Conservation (phyloP, 345 rosid genomes). For the Eucalyptus paniculata region DNA sequence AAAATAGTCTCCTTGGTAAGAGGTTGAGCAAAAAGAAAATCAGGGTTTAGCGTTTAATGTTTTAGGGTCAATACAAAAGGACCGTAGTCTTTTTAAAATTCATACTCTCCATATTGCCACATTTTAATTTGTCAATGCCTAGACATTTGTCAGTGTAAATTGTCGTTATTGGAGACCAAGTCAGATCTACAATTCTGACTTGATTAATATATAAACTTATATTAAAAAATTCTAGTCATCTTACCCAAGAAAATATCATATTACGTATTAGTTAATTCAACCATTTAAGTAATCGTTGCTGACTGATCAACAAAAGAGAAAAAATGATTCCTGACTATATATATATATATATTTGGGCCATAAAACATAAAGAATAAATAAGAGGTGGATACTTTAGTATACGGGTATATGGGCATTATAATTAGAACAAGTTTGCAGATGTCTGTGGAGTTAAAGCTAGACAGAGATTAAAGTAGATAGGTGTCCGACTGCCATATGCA, state of each 20-base stretch:
- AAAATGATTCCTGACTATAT: not conserved
- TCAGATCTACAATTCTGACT: not conserved
- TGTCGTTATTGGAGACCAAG: not conserved
- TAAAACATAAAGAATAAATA: not conserved
- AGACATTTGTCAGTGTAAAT: not conserved
- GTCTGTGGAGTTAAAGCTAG: not conserved
- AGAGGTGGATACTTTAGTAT: not conserved
- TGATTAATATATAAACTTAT: not conserved
- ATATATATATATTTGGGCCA: not conserved
- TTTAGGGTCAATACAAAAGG: not conserved
- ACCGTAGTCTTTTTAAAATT: not conserved
- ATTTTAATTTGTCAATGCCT: not conserved
- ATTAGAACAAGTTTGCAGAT: not conserved
- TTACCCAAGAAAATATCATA: not conserved
- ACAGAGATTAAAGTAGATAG: not conserved
- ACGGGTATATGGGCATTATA: not conserved
- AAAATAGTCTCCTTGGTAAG: not conserved
- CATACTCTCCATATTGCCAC: not conserved
- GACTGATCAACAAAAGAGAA: not conserved
- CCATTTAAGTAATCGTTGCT: not conserved
- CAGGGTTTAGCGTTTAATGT: not conserved
- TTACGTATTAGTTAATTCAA: not conserved
- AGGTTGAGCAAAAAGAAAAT: not conserved
- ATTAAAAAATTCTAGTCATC: not conserved
- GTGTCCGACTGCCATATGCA: not conserved